Conservation (phyloP, 1,284 basidiomycete species). For the Pyrrhoderma lamaoense region DNA sequence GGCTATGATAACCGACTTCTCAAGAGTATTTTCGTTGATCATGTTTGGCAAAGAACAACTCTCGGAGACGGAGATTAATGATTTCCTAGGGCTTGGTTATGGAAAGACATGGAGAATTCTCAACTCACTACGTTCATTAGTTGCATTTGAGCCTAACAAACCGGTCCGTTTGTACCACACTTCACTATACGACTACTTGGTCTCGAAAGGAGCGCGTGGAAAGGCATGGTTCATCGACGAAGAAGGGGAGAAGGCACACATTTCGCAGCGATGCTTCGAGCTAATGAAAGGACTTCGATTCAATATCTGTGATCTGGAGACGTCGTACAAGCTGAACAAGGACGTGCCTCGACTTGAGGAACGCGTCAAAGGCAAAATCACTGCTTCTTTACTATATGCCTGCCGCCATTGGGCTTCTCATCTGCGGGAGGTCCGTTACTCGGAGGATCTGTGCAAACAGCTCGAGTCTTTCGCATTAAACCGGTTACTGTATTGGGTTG, state of each 20-base stretch:
- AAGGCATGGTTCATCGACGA: not conserved
- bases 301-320: constrained; percentile 52
- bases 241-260: not conserved
- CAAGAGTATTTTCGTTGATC: not conserved
- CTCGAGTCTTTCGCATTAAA: too few relatives aligned
- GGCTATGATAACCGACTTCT: not conserved
- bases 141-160: not conserved
- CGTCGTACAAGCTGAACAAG: not conserved
- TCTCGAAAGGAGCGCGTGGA: not conserved
- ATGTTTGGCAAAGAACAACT: not conserved
- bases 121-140: not conserved
- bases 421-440: not conserved
- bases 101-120: not conserved
- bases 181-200: not conserved
- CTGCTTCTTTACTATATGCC: not conserved
- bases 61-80: not conserved
- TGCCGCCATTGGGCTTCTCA: not conserved
- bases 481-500: constrained; percentile 1
- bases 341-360: not conserved
- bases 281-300: constrained; percentile 32
- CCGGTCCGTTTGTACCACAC: not conserved
- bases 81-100: not conserved
- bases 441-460: too few relatives aligned
- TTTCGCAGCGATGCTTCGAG: not conserved
- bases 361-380: not conserved